A percentile compares a stretch with the other conserved stretches of the same genome.
These are phyloP conservation scores for Tricholoma flavovirens DNA, from an alignment of 768 basidiomycete genomes.

Conservation along the genomic window DNA sequence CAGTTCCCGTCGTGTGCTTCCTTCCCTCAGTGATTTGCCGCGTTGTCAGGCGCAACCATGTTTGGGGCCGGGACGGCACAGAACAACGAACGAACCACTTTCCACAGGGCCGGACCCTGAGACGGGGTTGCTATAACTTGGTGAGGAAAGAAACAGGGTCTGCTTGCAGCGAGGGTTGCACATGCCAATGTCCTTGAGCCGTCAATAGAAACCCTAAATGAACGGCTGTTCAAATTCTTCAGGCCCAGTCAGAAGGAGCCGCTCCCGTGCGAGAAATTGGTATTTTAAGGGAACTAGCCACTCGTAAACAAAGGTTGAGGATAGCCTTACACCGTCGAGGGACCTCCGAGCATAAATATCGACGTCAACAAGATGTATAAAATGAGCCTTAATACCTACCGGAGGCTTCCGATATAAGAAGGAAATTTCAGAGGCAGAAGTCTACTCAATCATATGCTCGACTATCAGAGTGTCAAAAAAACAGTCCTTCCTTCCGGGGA, in stretches of 20 bases:
- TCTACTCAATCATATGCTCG: not conserved
- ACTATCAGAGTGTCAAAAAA: not conserved
- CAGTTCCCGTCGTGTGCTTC: not conserved
- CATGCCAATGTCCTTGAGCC: not conserved
- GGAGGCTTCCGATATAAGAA: not conserved
- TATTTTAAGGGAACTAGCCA: not conserved
- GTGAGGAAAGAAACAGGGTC: not conserved
- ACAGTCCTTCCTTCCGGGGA: not conserved
- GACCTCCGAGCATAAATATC: not conserved
- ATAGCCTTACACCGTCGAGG: not conserved
- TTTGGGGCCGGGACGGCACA: no score
- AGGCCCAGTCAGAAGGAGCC: not conserved
- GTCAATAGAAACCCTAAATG: not conserved
- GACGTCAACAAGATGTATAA: not conserved
- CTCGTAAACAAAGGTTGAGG: not conserved
- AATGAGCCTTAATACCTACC: not conserved
- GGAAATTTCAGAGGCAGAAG: not conserved
- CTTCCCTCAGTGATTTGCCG: not conserved
- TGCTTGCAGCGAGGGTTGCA: not conserved
- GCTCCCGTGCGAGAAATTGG: not conserved
- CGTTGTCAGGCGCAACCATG: not conserved
- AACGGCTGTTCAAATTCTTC: not conserved
- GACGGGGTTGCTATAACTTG: not conserved
- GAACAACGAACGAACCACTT: not conserved
- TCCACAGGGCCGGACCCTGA: not conserved